A percentile compares a stretch with the other conserved stretches of the same genome.
Conservation (phyloP, 1,284 basidiomycete genomes). For the Amylostereum chailletii region DNA sequence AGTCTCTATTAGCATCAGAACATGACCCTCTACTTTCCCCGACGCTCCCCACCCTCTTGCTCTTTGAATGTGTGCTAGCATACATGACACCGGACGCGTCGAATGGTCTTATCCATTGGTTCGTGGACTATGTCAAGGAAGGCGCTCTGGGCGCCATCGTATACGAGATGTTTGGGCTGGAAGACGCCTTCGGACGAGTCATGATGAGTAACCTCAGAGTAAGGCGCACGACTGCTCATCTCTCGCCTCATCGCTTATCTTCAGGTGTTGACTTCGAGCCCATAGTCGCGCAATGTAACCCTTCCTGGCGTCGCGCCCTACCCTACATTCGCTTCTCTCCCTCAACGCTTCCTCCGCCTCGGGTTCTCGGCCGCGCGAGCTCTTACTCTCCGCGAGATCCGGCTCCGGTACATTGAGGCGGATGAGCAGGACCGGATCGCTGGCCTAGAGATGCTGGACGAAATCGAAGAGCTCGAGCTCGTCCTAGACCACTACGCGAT, state of each 20-base stretch:
- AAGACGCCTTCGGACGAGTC: conserved; percentile 79
- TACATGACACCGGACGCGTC: conserved; percentile 69
- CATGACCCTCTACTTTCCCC: conserved; percentile 46
- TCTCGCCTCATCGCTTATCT: not conserved
- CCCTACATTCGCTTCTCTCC: conserved; percentile 46
- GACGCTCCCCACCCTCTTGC: conserved; percentile 65
- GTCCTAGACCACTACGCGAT: conserved; percentile 84
- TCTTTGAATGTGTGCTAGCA: conserved; percentile 90
- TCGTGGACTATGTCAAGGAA: conserved; percentile 45
- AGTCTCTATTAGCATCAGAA: conserved; percentile 23
- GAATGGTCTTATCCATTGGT: conserved; percentile 64
- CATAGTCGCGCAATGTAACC: conserved; percentile 64
- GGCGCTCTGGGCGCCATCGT: conserved; percentile 49
- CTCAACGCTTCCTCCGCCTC: conserved; percentile 49
- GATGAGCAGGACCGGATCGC: conserved; percentile 65
- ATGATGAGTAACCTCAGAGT: conserved; percentile 85
- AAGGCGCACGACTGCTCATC: conserved; percentile 4
- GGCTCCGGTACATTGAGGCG: conserved; percentile 40
- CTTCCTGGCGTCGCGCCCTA: conserved; percentile 70
- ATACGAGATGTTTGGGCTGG: conserved; percentile 87
- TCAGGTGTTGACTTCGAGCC: not conserved
- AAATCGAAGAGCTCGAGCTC: conserved; percentile 86
- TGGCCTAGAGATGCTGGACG: conserved; percentile 78
- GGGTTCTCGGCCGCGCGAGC: conserved; percentile 50
- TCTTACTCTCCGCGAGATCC: conserved; percentile 60